Evolutionary conservation across 108 stramenopile genomes (phyloP).

Genomic region (Licmophora abbreviata): DNA sequence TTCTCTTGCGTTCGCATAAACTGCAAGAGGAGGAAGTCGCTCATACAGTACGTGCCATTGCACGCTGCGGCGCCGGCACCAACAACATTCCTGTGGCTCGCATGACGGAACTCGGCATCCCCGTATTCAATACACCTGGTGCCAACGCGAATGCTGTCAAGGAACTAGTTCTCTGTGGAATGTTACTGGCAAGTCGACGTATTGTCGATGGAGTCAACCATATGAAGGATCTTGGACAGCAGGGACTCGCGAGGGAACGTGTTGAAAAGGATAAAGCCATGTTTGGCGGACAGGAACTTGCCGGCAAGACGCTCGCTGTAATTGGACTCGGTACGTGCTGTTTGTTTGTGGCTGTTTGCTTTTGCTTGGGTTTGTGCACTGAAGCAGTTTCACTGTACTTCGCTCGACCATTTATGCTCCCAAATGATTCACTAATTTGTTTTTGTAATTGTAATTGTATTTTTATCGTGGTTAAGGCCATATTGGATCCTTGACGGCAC

Average conservation of each 20-base stretch:
- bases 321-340: slow-evolving; percentile 66
- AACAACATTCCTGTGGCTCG: slow-evolving; percentile 91
- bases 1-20: slow-evolving; percentile 85
- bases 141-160: slow-evolving; percentile 95
- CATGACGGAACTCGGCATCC: slow-evolving; percentile 91
- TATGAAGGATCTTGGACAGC: slow-evolving; percentile 74
- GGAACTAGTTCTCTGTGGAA: slow-evolving; percentile 85
- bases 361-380: background rate
- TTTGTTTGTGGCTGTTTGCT: too few species aligned
- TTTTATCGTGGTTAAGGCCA: slow-evolving; percentile 35
- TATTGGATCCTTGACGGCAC: slow-evolving; percentile 89
- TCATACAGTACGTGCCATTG: slow-evolving; percentile 73
- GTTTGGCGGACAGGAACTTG: slow-evolving; percentile 90
- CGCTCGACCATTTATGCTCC: background rate
- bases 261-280: slow-evolving; percentile 91
- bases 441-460: background rate
- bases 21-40: slow-evolving; percentile 80
- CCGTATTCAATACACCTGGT: slow-evolving; percentile 96
- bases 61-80: slow-evolving; percentile 90
- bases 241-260: slow-evolving; percentile 75
- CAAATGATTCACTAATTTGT: background rate
- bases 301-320: slow-evolving; percentile 90
- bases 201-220: slow-evolving; percentile 85
- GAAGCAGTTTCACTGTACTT: background rate
- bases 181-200: slow-evolving; percentile 72